A percentile compares a stretch with the other conserved stretches of the same genome.
phyloP scores from a whole-genome alignment of 345 rosid species.

The Rhodamnia argentea region DNA sequence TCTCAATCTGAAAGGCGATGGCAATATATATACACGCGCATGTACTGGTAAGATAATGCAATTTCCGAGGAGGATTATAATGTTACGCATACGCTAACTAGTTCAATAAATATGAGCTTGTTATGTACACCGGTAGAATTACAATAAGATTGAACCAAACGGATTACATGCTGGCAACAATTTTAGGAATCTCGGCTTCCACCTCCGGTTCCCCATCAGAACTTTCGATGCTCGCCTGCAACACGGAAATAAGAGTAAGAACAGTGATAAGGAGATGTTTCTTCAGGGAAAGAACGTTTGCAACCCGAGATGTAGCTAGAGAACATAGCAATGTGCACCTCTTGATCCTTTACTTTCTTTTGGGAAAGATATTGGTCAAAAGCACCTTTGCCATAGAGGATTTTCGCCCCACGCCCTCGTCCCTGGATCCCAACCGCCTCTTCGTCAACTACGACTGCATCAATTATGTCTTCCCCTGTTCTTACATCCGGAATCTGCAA shows the following conservation, averaged over 20 bases:
- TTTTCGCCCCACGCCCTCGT: conserved; percentile 57
- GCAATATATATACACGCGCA: neutral
- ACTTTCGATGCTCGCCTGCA: conserved; percentile 42
- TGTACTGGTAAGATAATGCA: neutral
- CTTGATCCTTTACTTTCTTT: conserved; percentile 22
- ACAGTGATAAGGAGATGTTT: neutral
- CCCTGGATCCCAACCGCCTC: conserved; percentile 65
- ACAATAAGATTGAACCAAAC: conserved; percentile 19
- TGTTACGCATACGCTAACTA: neutral
- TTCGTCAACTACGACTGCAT: conserved; percentile 81
- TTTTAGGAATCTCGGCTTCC: conserved; percentile 67
- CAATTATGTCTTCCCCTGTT: conserved; percentile 59
- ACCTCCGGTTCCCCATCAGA: conserved; percentile 57
- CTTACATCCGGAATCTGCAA: conserved; percentile 82
- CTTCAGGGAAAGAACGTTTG: neutral
- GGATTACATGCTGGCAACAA: conserved; percentile 79
- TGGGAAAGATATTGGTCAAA: conserved; percentile 53
- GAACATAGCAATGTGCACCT: conserved; percentile 5
- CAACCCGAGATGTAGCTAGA: too few species aligned
- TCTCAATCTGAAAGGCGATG: neutral
- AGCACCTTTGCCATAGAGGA: conserved; percentile 78
- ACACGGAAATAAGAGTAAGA: neutral
- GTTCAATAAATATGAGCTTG: conserved; percentile 1
- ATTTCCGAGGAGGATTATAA: neutral
- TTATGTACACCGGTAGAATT: conserved; percentile 47